Evolutionary conservation across 2,329 filamentous ascomycete species (phyloP), one percentile per base, ranked within the genome.

Genomic region (Penicillium capsulatum): DNA sequence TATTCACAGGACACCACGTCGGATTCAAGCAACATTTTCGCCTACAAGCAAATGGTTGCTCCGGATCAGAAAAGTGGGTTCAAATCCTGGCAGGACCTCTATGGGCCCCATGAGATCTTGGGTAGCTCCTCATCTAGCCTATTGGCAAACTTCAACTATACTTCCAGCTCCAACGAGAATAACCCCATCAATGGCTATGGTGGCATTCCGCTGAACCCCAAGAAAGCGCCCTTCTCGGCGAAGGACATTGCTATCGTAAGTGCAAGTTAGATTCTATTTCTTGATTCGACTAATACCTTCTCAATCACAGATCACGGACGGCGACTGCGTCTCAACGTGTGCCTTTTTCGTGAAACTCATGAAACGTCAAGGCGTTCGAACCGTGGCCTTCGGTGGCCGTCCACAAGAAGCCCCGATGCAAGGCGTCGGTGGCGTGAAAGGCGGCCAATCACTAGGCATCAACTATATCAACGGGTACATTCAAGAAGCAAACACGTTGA

Each of bases 381-480:
- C 74, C 24, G 69, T 83, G 31, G 70, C 70, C 1, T 66, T 81
- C 16, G 81, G 83, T 7, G 83, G 83, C 2, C 74, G 77, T 1
- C 75, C 81, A 0, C 61, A 65, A 8, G 52, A 67, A 0, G 66
- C 64, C 3, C 72, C 74, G 1, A 84, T 82, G 66, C 79, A 83
- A 64, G 73, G 71, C 3, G 69, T 83, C 13, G 80, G 81, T n/a
- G 82, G 81, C n/a, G 73, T 79, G 33, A 80, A 82, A 52, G 82
- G 81, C 20, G 51, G 53, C 27, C 50, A 57, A 42, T 56, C 68
- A 2, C 40, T 64, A 4, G 41, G 42, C 0, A 60, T 64, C 33
- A 41, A 48, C 4, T 40, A 53, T 3, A 57, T 67, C 33, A 51
- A 52, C 10, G 45, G 36, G 2, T 59, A 52, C 22, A 47, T 50